phyloP scores from a whole-genome alignment of 192 early-diverging fungal genomes.

The Gaertneriomyces semiglobifer region DNA sequence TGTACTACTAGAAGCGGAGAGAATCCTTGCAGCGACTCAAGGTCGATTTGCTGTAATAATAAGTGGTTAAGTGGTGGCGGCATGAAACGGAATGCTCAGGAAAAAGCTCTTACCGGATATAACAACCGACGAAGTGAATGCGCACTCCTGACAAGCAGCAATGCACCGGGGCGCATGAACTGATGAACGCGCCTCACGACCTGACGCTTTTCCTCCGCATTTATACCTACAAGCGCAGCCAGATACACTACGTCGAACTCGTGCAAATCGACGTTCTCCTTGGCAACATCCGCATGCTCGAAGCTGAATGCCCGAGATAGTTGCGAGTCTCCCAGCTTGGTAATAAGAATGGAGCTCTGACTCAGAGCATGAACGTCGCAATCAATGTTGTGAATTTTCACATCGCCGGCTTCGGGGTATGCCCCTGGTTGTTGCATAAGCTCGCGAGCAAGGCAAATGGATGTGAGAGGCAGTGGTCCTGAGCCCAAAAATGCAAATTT shows the following conservation, averaged over 20 bases:
- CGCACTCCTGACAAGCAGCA: slow-evolving; percentile 12
- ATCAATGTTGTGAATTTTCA: slow-evolving; percentile 10
- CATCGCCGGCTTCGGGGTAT: neutral
- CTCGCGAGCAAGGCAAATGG: slow-evolving; percentile 20
- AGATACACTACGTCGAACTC: slow-evolving; percentile 19
- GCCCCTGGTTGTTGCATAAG: neutral
- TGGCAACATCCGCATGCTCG: slow-evolving; percentile 2
- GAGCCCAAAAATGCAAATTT: slow-evolving; percentile 15
- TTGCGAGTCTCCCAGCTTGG: slow-evolving; percentile 1
- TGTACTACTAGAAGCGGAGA: slow-evolving; percentile 8
- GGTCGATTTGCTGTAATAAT: neutral
- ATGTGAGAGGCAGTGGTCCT: slow-evolving; percentile 14
- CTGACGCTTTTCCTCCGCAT: slow-evolving; percentile 1
- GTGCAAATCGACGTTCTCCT: neutral
- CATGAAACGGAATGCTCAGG: neutral
- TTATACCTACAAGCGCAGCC: slow-evolving; percentile 14
- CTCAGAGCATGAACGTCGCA: neutral
- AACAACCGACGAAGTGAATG: slow-evolving; percentile 4
- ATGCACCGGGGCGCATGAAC: slow-evolving; percentile 9
- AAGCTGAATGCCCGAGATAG: slow-evolving; percentile 4
- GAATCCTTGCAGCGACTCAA: slow-evolving; percentile 13
- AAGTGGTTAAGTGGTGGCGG: neutral
- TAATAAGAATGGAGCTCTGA: neutral
- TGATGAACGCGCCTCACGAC: neutral
- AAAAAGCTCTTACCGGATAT: slow-evolving; percentile 10